Evolutionary conservation across 352 stramenopile species (phyloP).

Genomic region (Phytopythium boreale): DNA sequence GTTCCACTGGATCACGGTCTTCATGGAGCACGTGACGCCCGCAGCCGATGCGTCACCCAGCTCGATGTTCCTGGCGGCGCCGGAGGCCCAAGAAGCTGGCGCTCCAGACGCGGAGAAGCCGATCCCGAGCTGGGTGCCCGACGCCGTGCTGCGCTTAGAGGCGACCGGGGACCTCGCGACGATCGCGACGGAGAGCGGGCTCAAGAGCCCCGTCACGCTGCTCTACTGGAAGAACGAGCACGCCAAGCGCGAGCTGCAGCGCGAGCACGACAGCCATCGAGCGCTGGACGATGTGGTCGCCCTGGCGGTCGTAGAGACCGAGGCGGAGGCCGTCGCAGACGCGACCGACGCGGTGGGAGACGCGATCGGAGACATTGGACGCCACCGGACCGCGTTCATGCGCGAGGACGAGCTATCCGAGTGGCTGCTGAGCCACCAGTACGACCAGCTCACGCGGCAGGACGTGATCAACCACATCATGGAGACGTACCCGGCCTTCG

Average conservation of each 20-base stretch:
- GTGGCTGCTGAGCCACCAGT: conserved; percentile 44
- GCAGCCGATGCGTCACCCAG: conserved; percentile 10
- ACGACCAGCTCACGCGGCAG: conserved; percentile 49
- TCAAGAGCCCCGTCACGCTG: conserved; percentile 59
- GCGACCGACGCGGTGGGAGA: conserved; percentile 6
- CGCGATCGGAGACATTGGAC: conserved; percentile 1
- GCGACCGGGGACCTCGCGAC: conserved; percentile 20
- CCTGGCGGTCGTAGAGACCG: not conserved
- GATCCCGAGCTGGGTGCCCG: conserved; percentile 12
- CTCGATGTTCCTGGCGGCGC: conserved; percentile 2
- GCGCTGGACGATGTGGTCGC: not conserved
- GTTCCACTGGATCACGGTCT: conserved; percentile 64
- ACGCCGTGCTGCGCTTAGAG: conserved; percentile 22
- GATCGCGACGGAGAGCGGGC: conserved; percentile 38
- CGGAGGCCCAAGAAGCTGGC: not conserved
- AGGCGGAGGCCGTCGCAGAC: not conserved
- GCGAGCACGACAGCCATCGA: conserved; percentile 1
- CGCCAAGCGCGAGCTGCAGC: conserved; percentile 19
- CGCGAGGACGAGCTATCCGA: conserved; percentile 39
- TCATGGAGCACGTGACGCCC: conserved; percentile 31
- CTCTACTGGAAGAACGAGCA: conserved; percentile 59
- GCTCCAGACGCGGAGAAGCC: not conserved
- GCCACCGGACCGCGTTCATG: conserved; percentile 15
- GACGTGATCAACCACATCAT: conserved; percentile 62
- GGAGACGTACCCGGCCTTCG: conserved; percentile 52